Conservation (phyloP, 768 basidiomycete species). For the Gyrodon lividus region DNA sequence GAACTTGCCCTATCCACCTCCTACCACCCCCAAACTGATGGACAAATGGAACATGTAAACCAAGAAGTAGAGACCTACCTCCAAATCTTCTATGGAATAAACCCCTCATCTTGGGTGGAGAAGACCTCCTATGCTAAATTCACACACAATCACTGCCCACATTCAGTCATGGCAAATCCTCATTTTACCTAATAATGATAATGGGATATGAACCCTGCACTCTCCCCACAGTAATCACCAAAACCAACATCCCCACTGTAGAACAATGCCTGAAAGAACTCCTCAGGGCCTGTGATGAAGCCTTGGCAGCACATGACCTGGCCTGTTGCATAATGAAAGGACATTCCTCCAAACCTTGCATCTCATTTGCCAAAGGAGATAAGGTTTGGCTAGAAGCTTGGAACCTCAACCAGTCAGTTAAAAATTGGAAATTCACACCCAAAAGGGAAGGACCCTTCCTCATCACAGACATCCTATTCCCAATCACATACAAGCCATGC, state of each 20-base stretch:
- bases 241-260: background rate
- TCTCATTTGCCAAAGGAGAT: background rate
- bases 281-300: background rate
- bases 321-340: background rate
- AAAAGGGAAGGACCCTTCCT: slow-evolving; percentile 2
- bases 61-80: background rate
- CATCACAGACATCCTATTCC: background rate
- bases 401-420: background rate
- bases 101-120: no score
- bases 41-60: slow-evolving; percentile 27
- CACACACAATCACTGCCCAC: no score
- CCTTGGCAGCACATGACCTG: background rate
- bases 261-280: background rate
- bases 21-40: slow-evolving; percentile 40
- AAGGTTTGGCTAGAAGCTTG: background rate
- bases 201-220: background rate
- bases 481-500: background rate
- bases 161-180: background rate
- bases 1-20: slow-evolving; percentile 27
- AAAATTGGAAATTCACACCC: background rate
- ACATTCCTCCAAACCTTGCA: background rate
- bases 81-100: background rate
- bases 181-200: background rate
- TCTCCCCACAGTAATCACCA: background rate
- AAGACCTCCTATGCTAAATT: no score